Percentiles rank a stretch among this genome's conserved stretches.
Conservation (phyloP, 371 early-diverging fungal genomes). For the Haplosporangium sp. region DNA sequence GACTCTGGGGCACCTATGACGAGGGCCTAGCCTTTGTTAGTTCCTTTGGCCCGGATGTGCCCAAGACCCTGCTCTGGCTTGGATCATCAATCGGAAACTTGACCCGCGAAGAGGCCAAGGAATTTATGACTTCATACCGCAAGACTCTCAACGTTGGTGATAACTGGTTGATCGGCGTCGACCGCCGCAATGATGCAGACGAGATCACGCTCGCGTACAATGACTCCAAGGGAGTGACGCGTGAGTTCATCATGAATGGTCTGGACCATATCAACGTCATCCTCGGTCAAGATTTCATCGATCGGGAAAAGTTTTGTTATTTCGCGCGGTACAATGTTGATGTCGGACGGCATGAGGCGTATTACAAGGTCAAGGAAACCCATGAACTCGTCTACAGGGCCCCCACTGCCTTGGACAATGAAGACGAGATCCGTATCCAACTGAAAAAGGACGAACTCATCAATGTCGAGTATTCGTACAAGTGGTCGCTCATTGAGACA, state of each 20-base stretch:
- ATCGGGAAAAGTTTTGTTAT: slow-evolving; percentile 74
- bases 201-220: slow-evolving; percentile 87
- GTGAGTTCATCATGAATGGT: slow-evolving; percentile 88
- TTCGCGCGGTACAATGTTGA: slow-evolving; percentile 77
- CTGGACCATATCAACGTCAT: slow-evolving; percentile 81
- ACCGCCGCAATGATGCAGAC: slow-evolving; percentile 76
- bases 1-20: slow-evolving; percentile 92
- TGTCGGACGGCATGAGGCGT: slow-evolving; percentile 85
- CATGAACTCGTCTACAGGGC: slow-evolving; percentile 60
- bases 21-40: slow-evolving; percentile 76
- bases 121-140: slow-evolving; percentile 62
- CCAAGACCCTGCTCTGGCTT: slow-evolving; percentile 85
- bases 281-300: slow-evolving; percentile 67
- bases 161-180: slow-evolving; percentile 84
- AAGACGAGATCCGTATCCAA: slow-evolving; percentile 31
- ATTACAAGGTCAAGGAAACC: slow-evolving; percentile 69
- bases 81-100: slow-evolving; percentile 92
- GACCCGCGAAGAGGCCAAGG: slow-evolving; percentile 66
- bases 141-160: slow-evolving; percentile 80
- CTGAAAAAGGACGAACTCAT: slow-evolving; percentile 85
- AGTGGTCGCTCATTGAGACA: slow-evolving; percentile 76
- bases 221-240: slow-evolving; percentile 80
- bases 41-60: slow-evolving; percentile 60
- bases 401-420: slow-evolving; percentile 26
- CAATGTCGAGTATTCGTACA: slow-evolving; percentile 90